Percentiles rank a stretch among this genome's conserved stretches.
Conservation (phyloP, 257 asterid species). For the Fraxinus quadrangulata region DNA sequence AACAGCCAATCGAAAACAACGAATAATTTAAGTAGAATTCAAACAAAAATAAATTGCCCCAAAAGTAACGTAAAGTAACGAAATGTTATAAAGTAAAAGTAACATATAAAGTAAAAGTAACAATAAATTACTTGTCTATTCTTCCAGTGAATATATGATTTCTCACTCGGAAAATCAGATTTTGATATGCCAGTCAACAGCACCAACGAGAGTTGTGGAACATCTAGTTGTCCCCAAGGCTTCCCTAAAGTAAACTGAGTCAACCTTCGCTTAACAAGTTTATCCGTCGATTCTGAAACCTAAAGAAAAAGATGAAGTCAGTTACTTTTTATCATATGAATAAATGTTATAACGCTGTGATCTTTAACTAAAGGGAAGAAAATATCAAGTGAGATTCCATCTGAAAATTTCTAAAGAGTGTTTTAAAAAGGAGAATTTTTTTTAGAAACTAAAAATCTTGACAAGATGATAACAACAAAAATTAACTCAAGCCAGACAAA, state of each 20-base stretch:
- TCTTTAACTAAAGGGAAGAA: background rate
- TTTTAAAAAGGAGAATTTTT: background rate
- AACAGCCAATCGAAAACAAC: slow-evolving; percentile 6
- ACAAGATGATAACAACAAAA: slow-evolving; percentile 13
- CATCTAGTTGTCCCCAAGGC: slow-evolving; percentile 60
- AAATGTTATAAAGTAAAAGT: background rate
- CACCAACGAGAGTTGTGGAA: slow-evolving; percentile 76
- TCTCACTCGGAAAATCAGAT: slow-evolving; percentile 76
- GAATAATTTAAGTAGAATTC: slow-evolving; percentile 14
- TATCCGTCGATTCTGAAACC: slow-evolving; percentile 85
- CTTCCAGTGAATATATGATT: slow-evolving; percentile 78
- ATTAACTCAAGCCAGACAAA: slow-evolving; percentile 5
- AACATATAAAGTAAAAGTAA: background rate
- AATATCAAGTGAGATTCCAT: background rate
- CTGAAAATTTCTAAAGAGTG: background rate
- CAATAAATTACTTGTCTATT: slow-evolving; percentile 67
- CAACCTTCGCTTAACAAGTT: slow-evolving; percentile 63
- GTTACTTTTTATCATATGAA: slow-evolving; percentile 28
- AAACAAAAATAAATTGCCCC: slow-evolving; percentile 25
- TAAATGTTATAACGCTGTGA: background rate
- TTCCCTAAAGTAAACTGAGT: slow-evolving; percentile 59
- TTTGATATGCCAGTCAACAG: slow-evolving; percentile 72
- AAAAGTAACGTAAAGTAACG: background rate
- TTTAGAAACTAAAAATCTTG: slow-evolving; percentile 12
- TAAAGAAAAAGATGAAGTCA: slow-evolving; percentile 37